These are phyloP conservation scores for Geum urbanum DNA, from an alignment of 306 rosid species.

Conservation along the genomic window DNA sequence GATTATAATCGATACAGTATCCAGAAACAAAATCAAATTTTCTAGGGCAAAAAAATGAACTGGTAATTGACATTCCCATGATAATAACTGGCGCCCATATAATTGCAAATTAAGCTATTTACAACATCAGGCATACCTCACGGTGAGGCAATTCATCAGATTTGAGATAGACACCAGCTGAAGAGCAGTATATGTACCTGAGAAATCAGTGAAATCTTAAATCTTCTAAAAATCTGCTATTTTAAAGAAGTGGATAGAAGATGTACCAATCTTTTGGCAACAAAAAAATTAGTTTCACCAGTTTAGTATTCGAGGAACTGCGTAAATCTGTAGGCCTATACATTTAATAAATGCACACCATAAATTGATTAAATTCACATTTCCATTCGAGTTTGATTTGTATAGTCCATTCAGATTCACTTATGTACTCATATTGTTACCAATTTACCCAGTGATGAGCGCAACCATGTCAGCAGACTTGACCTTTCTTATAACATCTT, in stretches of 20 bases:
- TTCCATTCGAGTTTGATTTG: not conserved
- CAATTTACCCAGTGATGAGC: not conserved
- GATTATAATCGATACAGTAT: not conserved
- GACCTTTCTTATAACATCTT: not conserved
- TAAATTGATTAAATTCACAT: no score
- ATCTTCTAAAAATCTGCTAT: not conserved
- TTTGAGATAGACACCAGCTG: conserved; percentile 96
- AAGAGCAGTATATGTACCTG: conserved; percentile 98
- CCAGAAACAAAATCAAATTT: not conserved
- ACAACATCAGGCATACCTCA: conserved; percentile 53
- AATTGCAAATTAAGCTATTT: conserved; percentile 4
- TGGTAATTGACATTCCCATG: not conserved
- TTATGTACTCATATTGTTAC: no score
- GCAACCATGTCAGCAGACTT: not conserved
- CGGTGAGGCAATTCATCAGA: conserved; percentile 76
- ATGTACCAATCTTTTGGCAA: not conserved
- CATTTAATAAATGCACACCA: not conserved
- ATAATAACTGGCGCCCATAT: not conserved
- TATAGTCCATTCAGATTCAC: not conserved
- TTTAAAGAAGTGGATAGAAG: not conserved
- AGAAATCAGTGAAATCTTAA: conserved; percentile 17
- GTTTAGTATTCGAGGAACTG: not conserved
- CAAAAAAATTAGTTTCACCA: not conserved
- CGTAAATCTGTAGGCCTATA: not conserved
- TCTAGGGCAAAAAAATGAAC: not conserved